Base-by-base conservation (phyloP, 2,329 filamentous ascomycete genomes). In the Colletotrichum gloeosporioides region DNA sequence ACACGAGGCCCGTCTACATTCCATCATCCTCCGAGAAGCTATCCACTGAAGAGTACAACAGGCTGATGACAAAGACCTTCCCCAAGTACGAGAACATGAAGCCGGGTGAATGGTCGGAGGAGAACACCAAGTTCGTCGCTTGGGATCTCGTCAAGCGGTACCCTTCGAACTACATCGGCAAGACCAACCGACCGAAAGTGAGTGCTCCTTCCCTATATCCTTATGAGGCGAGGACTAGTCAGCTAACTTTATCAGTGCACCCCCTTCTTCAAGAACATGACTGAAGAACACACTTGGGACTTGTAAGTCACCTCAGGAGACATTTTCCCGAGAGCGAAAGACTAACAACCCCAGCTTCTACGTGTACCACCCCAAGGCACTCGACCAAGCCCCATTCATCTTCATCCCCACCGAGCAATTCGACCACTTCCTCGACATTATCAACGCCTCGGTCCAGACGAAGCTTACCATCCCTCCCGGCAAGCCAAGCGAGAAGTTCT, bases 381-480 rank as follows among this genome's bases (percentile, higher is more conserved):
- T 86, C 9, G 84, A 86, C 16, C 83, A 86, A 34, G 89, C 88
- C 67, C 91, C 93, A 2, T 86, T 94, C 31, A 83, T 96, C 29
- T 88, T 98, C 44, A 90, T 98, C 1, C 91, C 92, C 1, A 91
- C 92, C 2, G 79, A 81, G 2, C 94, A 98, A 82, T 90, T 96
- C 44, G 85, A 92, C 74, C 81, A 86, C 12, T 90, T 97, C 8
- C 86, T 98, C 0, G 81, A 88, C 4, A 87, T 90, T 6, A 91
- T 96, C 82, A 96, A 95, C 81, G 81, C 83, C 1, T 88, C 91
- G 59, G 87, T 93, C 4, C 82, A 84, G 1, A 89, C 88, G 8
- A 80, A 83, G 0, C 86, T 96, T 16, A 83, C 82, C 3, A 91
- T 98, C 63, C 94, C 94, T 1, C 72, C 80, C 2, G 87, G 89